These are phyloP conservation scores for Pichia kudriavzevii DNA, from an alignment of 1,139 yeast species.

Conservation along the genomic window DNA sequence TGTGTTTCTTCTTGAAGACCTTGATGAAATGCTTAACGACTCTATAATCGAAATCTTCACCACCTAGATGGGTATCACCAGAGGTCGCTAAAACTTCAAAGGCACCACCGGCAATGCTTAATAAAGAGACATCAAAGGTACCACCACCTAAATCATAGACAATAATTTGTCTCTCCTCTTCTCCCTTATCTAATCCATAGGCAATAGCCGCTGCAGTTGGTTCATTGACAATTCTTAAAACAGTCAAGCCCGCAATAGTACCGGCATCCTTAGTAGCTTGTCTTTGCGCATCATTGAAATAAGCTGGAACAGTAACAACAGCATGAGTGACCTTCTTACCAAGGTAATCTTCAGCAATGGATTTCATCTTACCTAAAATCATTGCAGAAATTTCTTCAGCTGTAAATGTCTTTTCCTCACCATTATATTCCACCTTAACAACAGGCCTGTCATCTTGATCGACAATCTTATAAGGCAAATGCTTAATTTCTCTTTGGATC, in stretches of 20 bases:
- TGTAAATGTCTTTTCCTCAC: conserved; percentile 56
- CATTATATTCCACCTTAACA: conserved; percentile 62
- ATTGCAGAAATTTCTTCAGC: conserved; percentile 91
- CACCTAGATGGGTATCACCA: conserved; percentile 95
- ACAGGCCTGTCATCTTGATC: conserved; percentile 74
- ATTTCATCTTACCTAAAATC: conserved; percentile 89
- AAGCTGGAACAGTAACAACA: conserved; percentile 95
- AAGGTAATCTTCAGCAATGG: conserved; percentile 85
- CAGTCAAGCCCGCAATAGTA: conserved; percentile 90
- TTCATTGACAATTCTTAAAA: conserved; percentile 91
- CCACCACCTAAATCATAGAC: conserved; percentile 97
- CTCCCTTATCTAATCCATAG: conserved; percentile 87
- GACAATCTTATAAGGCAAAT: conserved; percentile 65
- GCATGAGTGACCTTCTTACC: conserved; percentile 90
- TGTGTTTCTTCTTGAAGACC: conserved; percentile 83
- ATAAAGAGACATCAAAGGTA: conserved; percentile 85
- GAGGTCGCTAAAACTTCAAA: conserved; percentile 93
- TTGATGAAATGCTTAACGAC: conserved; percentile 79
- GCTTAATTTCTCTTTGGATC: conserved; percentile 78
- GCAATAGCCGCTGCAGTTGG: conserved; percentile 99
- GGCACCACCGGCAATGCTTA: conserved; percentile 87
- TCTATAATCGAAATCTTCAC: conserved; percentile 94
- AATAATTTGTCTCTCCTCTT: conserved; percentile 79
- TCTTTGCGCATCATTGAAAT: conserved; percentile 97
- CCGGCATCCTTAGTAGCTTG: conserved; percentile 99